phyloP scores from a whole-genome alignment of 2,329 filamentous ascomycete species.

The Cladosporium sp. region DNA sequence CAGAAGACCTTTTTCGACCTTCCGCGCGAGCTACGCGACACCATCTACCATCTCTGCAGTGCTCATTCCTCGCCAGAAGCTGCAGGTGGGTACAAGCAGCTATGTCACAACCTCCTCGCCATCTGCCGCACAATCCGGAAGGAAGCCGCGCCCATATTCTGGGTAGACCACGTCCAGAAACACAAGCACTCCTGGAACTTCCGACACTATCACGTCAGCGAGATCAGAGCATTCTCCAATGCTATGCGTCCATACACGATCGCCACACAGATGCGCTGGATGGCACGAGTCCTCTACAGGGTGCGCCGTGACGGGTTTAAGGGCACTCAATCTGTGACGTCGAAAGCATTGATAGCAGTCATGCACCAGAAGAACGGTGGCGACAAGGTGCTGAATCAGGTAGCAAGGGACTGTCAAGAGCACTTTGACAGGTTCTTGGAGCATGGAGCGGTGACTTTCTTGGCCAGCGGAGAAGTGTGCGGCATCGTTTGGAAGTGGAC shows the following conservation, averaged over 20 bases:
- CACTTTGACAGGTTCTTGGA: background rate
- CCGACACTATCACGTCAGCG: background rate
- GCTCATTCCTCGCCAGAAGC: background rate
- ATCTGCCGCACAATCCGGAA: background rate
- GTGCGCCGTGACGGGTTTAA: background rate
- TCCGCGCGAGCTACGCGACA: background rate
- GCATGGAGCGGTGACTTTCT: background rate
- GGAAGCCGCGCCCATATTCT: conserved; percentile 12
- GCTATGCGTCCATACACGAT: background rate
- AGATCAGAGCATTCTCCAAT: background rate
- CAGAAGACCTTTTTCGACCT: background rate
- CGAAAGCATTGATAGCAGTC: background rate
- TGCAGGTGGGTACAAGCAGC: background rate
- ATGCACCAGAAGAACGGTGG: background rate
- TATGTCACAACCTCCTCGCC: background rate
- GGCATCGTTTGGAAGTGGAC: background rate
- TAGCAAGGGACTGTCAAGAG: background rate
- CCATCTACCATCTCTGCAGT: background rate
- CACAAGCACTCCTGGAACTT: background rate
- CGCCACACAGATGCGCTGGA: background rate
- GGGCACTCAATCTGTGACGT: background rate
- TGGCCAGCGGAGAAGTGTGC: background rate
- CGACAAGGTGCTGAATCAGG: background rate
- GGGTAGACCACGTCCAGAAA: background rate
- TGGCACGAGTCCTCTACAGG: background rate